phyloP scores from a whole-genome alignment of 805 yeast genomes.

The Lipomyces chichibuensis region DNA sequence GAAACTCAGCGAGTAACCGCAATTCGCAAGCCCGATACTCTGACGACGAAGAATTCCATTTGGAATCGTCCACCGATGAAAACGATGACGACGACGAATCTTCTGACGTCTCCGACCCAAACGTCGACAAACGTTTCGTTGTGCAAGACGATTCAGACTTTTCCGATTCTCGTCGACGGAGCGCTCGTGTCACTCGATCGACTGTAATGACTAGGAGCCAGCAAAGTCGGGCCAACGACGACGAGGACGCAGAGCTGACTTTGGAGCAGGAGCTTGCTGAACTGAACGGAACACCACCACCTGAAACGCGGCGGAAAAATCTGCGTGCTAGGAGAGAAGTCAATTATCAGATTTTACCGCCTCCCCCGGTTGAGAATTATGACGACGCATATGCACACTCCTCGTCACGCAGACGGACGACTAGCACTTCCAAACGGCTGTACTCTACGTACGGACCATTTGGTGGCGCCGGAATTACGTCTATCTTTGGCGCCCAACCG shows the following conservation, averaged over 20 bases:
- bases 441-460: slow-evolving; percentile 97
- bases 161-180: slow-evolving; percentile 18
- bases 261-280: slow-evolving; percentile 69
- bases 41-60: slow-evolving; percentile 38
- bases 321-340: slow-evolving; percentile 71
- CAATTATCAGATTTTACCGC: slow-evolving; percentile 84
- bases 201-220: not conserved
- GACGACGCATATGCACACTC: slow-evolving; percentile 31
- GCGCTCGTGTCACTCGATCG: slow-evolving; percentile 12
- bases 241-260: slow-evolving; percentile 42
- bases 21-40: slow-evolving; percentile 42
- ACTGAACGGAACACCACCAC: slow-evolving; percentile 54
- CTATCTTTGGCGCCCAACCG: slow-evolving; percentile 66
- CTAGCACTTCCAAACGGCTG: slow-evolving; percentile 60
- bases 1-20: slow-evolving; percentile 42
- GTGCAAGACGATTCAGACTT: slow-evolving; percentile 31
- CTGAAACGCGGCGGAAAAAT: slow-evolving; percentile 49
- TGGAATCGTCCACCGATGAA: slow-evolving; percentile 29
- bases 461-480: slow-evolving; percentile 92
- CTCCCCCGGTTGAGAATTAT: slow-evolving; percentile 49
- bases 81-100: slow-evolving; percentile 38
- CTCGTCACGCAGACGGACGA: slow-evolving; percentile 23
- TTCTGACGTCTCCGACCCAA: slow-evolving; percentile 8
- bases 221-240: slow-evolving; percentile 34
- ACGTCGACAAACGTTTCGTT: slow-evolving; percentile 26